Evolutionary conservation across 108 stramenopile genomes (phyloP).

Genomic region (Cyclotella cryptica): DNA sequence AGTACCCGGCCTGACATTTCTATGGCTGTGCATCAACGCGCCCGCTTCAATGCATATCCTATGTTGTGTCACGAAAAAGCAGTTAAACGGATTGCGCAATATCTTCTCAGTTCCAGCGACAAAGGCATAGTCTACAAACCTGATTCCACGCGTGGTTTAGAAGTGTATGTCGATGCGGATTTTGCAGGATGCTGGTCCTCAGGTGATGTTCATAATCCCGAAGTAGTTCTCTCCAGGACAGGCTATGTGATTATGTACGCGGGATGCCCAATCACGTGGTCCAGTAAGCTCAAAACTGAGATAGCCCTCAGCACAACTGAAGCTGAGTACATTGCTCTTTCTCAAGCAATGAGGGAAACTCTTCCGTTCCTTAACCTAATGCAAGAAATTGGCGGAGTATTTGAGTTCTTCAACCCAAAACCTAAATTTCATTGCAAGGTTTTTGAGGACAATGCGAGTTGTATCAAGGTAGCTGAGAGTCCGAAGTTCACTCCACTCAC

Average conservation of each 20-base stretch:
- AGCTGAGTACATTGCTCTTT: not conserved
- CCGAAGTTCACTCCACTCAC: slow-evolving; percentile 43
- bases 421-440: slow-evolving; percentile 33
- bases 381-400: not conserved
- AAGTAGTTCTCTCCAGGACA: too few relatives aligned
- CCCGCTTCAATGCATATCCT: slow-evolving; percentile 36
- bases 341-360: not conserved
- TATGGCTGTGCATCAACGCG: slow-evolving; percentile 22
- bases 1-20: slow-evolving; percentile 39
- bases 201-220: not conserved
- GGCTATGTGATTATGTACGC: slow-evolving; percentile 11
- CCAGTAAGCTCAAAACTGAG: too few relatives aligned
- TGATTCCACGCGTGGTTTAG: slow-evolving; percentile 16
- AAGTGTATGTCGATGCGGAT: slow-evolving; percentile 46
- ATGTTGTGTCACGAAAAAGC: slow-evolving; percentile 32
- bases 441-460: slow-evolving; percentile 12
- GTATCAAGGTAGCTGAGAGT: slow-evolving; percentile 10
- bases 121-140: slow-evolving; percentile 36
- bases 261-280: too few relatives aligned
- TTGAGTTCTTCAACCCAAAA: not conserved
- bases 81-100: slow-evolving; percentile 36
- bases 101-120: slow-evolving; percentile 30
- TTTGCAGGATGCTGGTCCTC: slow-evolving; percentile 23
- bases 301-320: too few relatives aligned
- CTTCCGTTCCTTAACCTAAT: not conserved